Base-by-base conservation (phyloP, 2,329 filamentous ascomycete species). In the Epichloe gansuensis region DNA sequence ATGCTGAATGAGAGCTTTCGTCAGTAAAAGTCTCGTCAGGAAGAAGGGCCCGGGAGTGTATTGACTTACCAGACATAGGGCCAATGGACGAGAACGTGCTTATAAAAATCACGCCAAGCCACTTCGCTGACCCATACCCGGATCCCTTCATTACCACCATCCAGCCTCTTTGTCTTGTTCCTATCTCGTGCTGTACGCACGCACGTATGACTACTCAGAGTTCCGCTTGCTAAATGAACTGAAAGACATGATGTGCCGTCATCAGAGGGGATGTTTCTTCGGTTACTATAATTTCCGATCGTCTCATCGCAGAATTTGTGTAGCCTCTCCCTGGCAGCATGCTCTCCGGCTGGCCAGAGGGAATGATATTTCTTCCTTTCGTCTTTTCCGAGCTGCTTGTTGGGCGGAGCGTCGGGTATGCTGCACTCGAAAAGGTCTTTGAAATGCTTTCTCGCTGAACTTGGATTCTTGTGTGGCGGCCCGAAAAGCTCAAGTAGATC, bases 71-170 rank as follows among this genome's bases (percentile, higher is more conserved):
- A 88, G 6, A 89, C 74, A 60, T 89, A 90, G 0, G 90, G 90
- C 87, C 88, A 95, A 54, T 90, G 72, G 0, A 83, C 86, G 5
- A 95, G 69, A 3, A 95, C 86, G 63, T 93, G 87, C 61, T 84
- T 88, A 69, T 94, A 94, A 61, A 94, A 94, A 61, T 94, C 88
- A 13, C 88, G 74, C 88, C 88, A 93, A 0, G 87, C 88, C 3
- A 94, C 75, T 65, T 94, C 88, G 50, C 82, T 82, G 56, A 93
- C 88, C 87, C 87, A 94, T 0, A 74, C 73, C 49, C 77, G 72
- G 52, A 87, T 83, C 0, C 86, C 87, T 15, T 78, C 67, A 21
- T 77, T 75, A 0, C 85, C 84, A 1, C 72, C 78, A 54, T 89
- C 79, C 2, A 95, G 74, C 53, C 80, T 78, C 63, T 77, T 80